Conservation (phyloP, 176 grass and related monocot genomes). For the Sorghum bicolor region DNA sequence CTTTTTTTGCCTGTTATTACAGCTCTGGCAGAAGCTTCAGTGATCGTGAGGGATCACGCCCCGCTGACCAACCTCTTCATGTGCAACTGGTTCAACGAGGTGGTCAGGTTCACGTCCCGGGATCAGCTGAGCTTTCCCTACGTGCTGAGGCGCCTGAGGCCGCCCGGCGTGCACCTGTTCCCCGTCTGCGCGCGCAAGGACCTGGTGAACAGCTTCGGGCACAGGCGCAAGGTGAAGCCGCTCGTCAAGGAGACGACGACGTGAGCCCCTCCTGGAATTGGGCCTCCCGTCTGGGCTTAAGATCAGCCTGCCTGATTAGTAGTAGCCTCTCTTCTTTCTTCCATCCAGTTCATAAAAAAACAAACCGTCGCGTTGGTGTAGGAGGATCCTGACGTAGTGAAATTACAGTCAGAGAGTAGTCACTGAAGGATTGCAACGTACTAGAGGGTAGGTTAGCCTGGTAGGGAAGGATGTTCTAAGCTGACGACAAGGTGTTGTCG, state of each 20-base stretch:
- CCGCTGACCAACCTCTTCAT: conserved; percentile 80
- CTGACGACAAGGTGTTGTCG: neutral
- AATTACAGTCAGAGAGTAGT: neutral
- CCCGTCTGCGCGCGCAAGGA: conserved; percentile 83
- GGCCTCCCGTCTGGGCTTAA: neutral
- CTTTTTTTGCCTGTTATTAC: conserved; percentile 16
- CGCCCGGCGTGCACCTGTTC: conserved; percentile 66
- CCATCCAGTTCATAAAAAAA: neutral
- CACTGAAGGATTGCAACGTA: neutral
- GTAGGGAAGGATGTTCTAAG: neutral
- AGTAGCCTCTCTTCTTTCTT: neutral
- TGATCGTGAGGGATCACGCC: conserved; percentile 82
- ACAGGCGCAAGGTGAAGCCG: conserved; percentile 75
- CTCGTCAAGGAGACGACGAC: conserved; percentile 41
- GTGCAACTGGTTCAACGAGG: conserved; percentile 97
- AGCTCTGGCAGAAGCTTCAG: conserved; percentile 84
- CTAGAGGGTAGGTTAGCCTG: neutral
- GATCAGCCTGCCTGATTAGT: neutral
- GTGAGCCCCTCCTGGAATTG: conserved; percentile 17
- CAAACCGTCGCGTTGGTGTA: neutral
- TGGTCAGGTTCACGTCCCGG: conserved; percentile 72
- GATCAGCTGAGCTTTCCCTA: conserved; percentile 98
- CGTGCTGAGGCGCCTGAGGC: conserved; percentile 38
- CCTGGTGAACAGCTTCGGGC: conserved; percentile 76
- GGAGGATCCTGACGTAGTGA: neutral